Evolutionary conservation across 345 rosid genomes (phyloP).

Genomic region (Hibiscus syriacus): DNA sequence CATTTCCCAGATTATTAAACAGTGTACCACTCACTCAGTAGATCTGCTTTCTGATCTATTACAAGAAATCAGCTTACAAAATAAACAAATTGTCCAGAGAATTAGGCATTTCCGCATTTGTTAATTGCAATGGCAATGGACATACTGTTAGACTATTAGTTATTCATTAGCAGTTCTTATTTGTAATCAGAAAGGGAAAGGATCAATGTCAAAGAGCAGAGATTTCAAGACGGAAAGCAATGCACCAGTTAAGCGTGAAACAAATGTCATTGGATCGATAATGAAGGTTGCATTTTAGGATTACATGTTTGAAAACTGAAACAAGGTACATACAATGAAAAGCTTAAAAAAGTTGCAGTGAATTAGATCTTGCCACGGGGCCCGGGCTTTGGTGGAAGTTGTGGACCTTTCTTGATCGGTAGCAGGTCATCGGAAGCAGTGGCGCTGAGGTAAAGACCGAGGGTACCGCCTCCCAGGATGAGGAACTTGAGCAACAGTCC

Average conservation of each 20-base stretch:
- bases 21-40: too few relatives aligned
- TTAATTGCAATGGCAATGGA: too few relatives aligned
- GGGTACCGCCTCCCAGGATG: slow-evolving; percentile 75
- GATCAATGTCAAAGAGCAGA: not conserved
- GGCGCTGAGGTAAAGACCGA: slow-evolving; percentile 62
- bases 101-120: too few relatives aligned
- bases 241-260: not conserved
- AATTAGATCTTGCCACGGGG: slow-evolving; percentile 85
- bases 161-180: too few relatives aligned
- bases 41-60: too few relatives aligned
- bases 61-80: too few relatives aligned
- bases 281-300: not conserved
- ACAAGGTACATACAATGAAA: not conserved
- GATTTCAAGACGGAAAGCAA: not conserved
- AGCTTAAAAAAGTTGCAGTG: not conserved
- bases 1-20: not conserved
- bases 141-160: not conserved
- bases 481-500: slow-evolving; percentile 88
- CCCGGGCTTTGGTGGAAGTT: slow-evolving; percentile 81
- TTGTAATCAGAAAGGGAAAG: not conserved
- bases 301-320: not conserved
- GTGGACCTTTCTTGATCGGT: slow-evolving; percentile 92
- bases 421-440: slow-evolving; percentile 62
- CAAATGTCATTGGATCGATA: not conserved
- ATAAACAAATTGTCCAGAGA: too few relatives aligned